These are phyloP conservation scores for Sonneratia caseolaris DNA, from an alignment of 345 rosid genomes.

Conservation along the genomic window DNA sequence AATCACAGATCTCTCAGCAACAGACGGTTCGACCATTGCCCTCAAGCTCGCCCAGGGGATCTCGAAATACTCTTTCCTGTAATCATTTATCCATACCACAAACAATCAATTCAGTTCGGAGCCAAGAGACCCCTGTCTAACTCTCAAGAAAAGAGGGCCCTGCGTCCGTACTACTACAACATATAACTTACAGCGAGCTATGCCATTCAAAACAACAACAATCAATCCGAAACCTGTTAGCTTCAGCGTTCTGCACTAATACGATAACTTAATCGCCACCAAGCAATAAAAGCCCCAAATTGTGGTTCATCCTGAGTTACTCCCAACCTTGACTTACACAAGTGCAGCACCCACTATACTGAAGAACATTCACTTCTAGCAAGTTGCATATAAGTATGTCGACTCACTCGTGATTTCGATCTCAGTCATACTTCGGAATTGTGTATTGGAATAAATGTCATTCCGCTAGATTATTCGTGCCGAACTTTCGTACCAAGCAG, in stretches of 20 bases:
- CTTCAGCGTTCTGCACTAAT: not conserved
- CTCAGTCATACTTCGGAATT: not conserved
- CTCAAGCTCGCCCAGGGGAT: constrained; percentile 78
- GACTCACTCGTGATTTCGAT: not conserved
- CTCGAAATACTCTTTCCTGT: constrained; percentile 94
- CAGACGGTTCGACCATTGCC: constrained; percentile 73
- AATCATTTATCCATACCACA: not conserved
- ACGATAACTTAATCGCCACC: not conserved
- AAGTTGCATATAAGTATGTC: not conserved
- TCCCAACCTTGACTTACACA: not conserved
- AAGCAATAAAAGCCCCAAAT: not conserved
- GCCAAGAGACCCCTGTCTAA: not conserved
- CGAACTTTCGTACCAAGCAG: not conserved
- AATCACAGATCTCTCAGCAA: constrained; percentile 58
- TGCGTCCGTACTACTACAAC: not conserved
- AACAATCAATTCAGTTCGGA: not conserved
- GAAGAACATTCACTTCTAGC: not conserved
- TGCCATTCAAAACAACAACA: not conserved
- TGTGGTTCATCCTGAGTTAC: not conserved
- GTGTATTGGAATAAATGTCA: not conserved
- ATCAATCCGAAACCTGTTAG: not conserved
- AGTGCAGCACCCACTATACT: not conserved
- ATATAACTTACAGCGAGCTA: not conserved
- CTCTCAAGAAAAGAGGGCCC: not conserved
- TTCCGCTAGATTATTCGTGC: not conserved